These are phyloP conservation scores for Erodium moschatum DNA, from an alignment of 441 rosid genomes.

Conservation along the genomic window DNA sequence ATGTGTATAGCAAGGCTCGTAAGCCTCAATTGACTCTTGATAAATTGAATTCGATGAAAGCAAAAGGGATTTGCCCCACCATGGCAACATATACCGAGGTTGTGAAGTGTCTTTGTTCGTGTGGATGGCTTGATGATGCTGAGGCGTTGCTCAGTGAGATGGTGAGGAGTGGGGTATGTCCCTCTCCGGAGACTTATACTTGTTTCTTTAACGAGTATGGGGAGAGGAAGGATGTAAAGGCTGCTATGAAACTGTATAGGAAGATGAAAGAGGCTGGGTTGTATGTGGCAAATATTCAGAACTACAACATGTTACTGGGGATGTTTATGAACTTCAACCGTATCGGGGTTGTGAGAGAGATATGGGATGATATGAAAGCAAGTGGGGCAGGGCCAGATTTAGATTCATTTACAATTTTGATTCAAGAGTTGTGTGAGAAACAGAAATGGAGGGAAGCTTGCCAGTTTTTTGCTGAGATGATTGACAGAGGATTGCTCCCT, in stretches of 20 bases:
- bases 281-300: constrained; percentile 40
- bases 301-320: constrained; percentile 55
- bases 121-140: constrained; percentile 56
- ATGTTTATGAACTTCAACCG: constrained; percentile 49
- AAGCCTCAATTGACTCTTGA: constrained; percentile 63
- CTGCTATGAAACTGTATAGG: constrained; percentile 61
- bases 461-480: constrained; percentile 76
- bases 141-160: constrained; percentile 61
- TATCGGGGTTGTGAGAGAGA: constrained; percentile 46
- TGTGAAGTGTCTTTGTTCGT: constrained; percentile 66
- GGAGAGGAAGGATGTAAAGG: constrained; percentile 63
- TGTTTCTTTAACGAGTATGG: constrained; percentile 79
- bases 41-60: constrained; percentile 59
- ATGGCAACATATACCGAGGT: constrained; percentile 63
- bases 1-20: constrained; percentile 74
- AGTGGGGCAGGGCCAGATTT: constrained; percentile 63
- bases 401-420: constrained; percentile 66
- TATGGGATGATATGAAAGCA: constrained; percentile 63
- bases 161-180: constrained; percentile 54
- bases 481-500: constrained; percentile 79
- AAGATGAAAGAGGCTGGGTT: constrained; percentile 46
- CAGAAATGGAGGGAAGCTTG: constrained; percentile 76
- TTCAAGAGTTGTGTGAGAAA: constrained; percentile 62
- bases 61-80: constrained; percentile 52
- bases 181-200: constrained; percentile 58